Conservation (phyloP, 192 early-diverging fungal genomes). For the Coemansia sp. region DNA sequence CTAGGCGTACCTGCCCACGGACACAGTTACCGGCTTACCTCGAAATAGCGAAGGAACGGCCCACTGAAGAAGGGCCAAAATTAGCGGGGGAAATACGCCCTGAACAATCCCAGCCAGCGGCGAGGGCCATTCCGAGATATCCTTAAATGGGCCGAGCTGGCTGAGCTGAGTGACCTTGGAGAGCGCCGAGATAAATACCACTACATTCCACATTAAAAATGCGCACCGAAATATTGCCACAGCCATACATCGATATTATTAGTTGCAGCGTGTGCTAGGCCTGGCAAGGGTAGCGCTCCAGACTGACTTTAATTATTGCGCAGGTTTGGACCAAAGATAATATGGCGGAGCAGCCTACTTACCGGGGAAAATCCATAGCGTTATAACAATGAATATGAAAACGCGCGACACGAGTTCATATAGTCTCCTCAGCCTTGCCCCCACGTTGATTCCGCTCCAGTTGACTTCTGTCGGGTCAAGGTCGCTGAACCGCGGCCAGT, state of each 20-base stretch:
- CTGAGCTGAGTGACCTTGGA: conserved; percentile 6
- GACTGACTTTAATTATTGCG: not conserved
- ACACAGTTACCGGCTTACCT: not conserved
- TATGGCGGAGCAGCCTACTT: not conserved
- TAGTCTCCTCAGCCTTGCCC: not conserved
- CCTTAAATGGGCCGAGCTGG: conserved; percentile 4
- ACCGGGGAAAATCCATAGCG: conserved; percentile 6
- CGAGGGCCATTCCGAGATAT: conserved; percentile 8
- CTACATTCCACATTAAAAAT: not conserved
- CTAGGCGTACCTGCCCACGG: not conserved
- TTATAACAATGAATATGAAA: not conserved
- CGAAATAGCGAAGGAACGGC: not conserved
- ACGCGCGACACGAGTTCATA: not conserved
- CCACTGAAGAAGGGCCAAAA: conserved; percentile 9
- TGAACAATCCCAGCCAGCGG: conserved; percentile 9
- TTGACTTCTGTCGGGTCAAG: conserved; percentile 7
- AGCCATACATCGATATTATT: not conserved
- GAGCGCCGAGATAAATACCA: conserved; percentile 14
- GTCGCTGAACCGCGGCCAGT: conserved; percentile 8
- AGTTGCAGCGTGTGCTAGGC: not conserved
- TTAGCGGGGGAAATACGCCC: conserved; percentile 18
- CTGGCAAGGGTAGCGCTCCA: not conserved
- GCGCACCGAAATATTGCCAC: not conserved
- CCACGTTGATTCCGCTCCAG: conserved; percentile 4
- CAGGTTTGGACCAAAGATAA: too few species aligned